Evolutionary conservation across 257 asterid species (phyloP).

Genomic region (Pogostemon cablin): DNA sequence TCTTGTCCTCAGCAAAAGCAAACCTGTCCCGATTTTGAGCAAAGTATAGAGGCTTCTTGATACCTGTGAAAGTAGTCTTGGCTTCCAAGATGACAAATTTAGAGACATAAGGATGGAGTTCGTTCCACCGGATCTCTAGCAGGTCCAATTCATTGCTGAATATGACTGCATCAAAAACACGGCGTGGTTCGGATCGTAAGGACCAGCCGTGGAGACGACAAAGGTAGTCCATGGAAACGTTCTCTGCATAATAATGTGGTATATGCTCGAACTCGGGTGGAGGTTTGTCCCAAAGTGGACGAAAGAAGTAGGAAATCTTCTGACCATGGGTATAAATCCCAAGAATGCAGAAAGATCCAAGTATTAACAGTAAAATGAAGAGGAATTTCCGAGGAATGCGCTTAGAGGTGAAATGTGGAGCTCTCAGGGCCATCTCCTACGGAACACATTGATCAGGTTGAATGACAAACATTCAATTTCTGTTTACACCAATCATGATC

Average conservation of each 20-base stretch:
- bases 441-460: slow-evolving; percentile 29
- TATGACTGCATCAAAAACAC: slow-evolving; percentile 75
- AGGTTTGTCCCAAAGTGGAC: slow-evolving; percentile 94
- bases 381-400: slow-evolving; percentile 41
- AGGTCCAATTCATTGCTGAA: slow-evolving; percentile 90
- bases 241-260: slow-evolving; percentile 92
- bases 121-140: slow-evolving; percentile 89
- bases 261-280: slow-evolving; percentile 63
- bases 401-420: slow-evolving; percentile 47
- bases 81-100: slow-evolving; percentile 87
- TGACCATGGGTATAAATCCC: slow-evolving; percentile 47
- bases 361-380: slow-evolving; percentile 47
- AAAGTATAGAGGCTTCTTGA: slow-evolving; percentile 72
- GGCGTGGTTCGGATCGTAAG: slow-evolving; percentile 72
- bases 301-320: slow-evolving; percentile 77
- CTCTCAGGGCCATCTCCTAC: slow-evolving; percentile 59
- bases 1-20: slow-evolving; percentile 68
- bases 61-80: slow-evolving; percentile 94
- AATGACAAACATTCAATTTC: slow-evolving; percentile 31
- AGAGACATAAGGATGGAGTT: slow-evolving; percentile 66
- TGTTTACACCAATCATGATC: slow-evolving; percentile 42
- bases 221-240: slow-evolving; percentile 73
- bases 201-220: slow-evolving; percentile 93
- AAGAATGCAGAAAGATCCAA: slow-evolving; percentile 45
- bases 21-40: slow-evolving; percentile 55